A percentile compares a stretch with the other conserved stretches of the same genome.
Evolutionary conservation across 768 basidiomycete species (phyloP).

Genomic region (Tephrocybe sp.): DNA sequence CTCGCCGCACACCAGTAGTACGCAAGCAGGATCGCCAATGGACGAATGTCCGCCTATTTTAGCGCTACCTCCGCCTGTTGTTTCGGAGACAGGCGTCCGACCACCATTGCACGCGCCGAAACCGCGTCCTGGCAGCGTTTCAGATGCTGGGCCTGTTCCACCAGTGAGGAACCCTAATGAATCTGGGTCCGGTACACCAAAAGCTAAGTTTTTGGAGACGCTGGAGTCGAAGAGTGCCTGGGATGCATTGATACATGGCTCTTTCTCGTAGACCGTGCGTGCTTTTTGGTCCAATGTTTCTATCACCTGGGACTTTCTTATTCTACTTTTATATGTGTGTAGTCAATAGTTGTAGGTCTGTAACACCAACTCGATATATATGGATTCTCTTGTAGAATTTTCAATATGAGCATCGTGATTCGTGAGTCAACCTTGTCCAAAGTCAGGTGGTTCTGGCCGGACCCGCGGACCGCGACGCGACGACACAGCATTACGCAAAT

Average conservation of each 20-base stretch:
- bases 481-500: no score
- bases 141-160: slow-evolving; percentile 13
- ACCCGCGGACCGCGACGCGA: no score
- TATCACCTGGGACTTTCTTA: neutral
- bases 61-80: slow-evolving; percentile 13
- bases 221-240: slow-evolving; percentile 63
- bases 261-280: slow-evolving; percentile 45
- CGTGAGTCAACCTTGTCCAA: no score
- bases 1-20: slow-evolving; percentile 11
- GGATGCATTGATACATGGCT: slow-evolving; percentile 69
- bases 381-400: neutral
- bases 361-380: neutral
- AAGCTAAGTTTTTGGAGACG: slow-evolving; percentile 54
- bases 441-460: no score
- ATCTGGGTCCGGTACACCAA: slow-evolving; percentile 31
- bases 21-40: slow-evolving; percentile 9
- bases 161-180: slow-evolving; percentile 3
- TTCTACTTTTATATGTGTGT: slow-evolving; percentile 7
- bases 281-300: neutral
- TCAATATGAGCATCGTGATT: no score
- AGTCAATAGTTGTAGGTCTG: slow-evolving; percentile 5
- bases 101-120: slow-evolving; percentile 15
- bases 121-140: slow-evolving; percentile 16
- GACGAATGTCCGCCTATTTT: slow-evolving; percentile 14
- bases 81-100: slow-evolving; percentile 4